Conservation (phyloP, 192 early-diverging fungal genomes). For the Dispira simplex region DNA sequence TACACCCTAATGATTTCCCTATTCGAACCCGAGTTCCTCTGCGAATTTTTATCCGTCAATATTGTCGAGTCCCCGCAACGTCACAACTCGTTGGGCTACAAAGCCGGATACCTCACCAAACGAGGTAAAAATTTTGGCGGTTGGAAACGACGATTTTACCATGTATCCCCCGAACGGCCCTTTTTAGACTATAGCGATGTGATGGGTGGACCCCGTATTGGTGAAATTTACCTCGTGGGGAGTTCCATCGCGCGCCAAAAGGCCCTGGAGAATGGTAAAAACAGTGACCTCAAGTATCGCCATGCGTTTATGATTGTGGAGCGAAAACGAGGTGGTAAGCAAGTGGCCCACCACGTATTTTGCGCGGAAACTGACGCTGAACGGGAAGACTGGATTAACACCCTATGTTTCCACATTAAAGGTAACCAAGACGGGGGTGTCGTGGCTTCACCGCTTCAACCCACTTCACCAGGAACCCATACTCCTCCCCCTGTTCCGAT, state of each 20-base stretch:
- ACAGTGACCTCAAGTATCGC: constrained; percentile 37
- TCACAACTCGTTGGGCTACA: constrained; percentile 38
- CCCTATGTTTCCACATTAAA: constrained; percentile 41
- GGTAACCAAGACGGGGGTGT: background rate
- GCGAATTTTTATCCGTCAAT: constrained; percentile 63
- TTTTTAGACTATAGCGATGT: constrained; percentile 72
- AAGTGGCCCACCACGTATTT: constrained; percentile 55
- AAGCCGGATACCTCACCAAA: constrained; percentile 82
- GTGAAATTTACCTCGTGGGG: constrained; percentile 58
- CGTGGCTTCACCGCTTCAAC: no score
- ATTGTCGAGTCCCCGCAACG: constrained; percentile 31
- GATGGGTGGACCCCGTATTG: constrained; percentile 54
- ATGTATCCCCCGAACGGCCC: constrained; percentile 38
- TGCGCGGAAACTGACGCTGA: constrained; percentile 81
- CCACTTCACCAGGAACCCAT: no score
- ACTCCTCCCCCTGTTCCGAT: no score
- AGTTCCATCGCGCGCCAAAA: constrained; percentile 54
- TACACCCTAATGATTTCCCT: constrained; percentile 41
- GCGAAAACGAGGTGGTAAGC: constrained; percentile 44
- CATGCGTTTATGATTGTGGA: constrained; percentile 82
- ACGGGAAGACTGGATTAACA: constrained; percentile 81
- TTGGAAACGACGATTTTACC: constrained; percentile 86
- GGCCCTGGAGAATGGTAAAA: constrained; percentile 12
- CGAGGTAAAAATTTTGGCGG: constrained; percentile 95
- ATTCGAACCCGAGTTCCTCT: constrained; percentile 43